A percentile compares a stretch with the other conserved stretches of the same genome.
Conservation (phyloP, 345 rosid genomes). For the Hevea brasiliensis region DNA sequence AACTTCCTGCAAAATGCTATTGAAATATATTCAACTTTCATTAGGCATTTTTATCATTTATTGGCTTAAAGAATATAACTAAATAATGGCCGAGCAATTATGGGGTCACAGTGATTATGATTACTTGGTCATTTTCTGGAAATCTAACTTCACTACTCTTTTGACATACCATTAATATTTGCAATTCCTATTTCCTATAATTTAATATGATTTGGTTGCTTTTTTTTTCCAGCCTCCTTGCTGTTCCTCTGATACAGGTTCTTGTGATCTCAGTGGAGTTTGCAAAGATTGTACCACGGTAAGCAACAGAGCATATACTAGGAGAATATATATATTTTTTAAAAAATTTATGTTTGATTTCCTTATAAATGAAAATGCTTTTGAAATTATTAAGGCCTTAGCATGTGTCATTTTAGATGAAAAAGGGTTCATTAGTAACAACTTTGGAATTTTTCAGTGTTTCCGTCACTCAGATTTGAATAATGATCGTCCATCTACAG, state of each 20-base stretch:
- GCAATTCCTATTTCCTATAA: neutral
- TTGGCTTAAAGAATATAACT: neutral
- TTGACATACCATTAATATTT: too few species aligned
- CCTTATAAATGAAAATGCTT: neutral
- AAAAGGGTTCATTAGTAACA: constrained; percentile 10
- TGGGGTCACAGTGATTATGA: neutral
- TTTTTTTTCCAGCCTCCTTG: constrained; percentile 72
- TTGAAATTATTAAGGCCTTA: constrained; percentile 2
- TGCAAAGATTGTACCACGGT: constrained; percentile 99
- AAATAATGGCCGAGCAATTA: neutral
- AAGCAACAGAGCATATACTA: constrained; percentile 21
- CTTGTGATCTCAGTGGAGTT: constrained; percentile 66
- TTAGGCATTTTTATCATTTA: neutral
- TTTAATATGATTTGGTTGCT: neutral
- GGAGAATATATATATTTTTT: neutral
- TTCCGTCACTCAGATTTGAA: constrained; percentile 85
- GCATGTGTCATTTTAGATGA: constrained; percentile 13
- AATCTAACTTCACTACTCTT: neutral
- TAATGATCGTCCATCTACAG: constrained; percentile 81
- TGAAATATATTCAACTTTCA: constrained; percentile 1
- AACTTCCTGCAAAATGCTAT: neutral
- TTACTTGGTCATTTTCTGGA: neutral
- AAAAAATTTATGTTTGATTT: neutral
- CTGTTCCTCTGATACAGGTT: constrained; percentile 53
- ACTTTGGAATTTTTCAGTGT: constrained; percentile 59